These are phyloP conservation scores for Vitellaria paradoxa DNA, from an alignment of 179 eudicot species.

Conservation along the genomic window DNA sequence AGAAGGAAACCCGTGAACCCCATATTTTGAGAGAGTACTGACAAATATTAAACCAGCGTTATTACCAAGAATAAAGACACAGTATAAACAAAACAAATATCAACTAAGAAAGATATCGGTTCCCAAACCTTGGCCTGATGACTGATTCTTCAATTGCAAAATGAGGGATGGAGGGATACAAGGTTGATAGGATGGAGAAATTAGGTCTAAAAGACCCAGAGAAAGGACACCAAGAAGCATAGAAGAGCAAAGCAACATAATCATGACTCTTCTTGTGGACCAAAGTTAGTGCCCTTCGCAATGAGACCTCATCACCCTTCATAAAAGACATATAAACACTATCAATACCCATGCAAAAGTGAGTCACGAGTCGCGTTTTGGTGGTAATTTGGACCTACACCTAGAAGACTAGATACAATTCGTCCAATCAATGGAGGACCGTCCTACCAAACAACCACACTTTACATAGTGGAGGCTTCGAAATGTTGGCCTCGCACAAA, in stretches of 20 bases:
- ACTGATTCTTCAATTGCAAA: constrained; percentile 84
- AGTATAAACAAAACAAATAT: background rate
- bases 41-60: constrained; percentile 16
- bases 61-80: background rate
- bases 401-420: background rate
- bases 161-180: constrained; percentile 85
- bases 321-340: constrained; percentile 12
- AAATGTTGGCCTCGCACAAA: too few relatives aligned
- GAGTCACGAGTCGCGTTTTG: background rate
- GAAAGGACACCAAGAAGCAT: constrained; percentile 98
- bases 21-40: constrained; percentile 90
- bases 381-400: background rate
- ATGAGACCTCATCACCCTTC: constrained; percentile 80
- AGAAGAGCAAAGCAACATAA: constrained; percentile 83
- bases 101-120: background rate
- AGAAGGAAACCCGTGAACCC: constrained; percentile 94
- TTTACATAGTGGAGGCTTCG: too few relatives aligned
- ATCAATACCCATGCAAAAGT: constrained; percentile 13
- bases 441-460: too few relatives aligned
- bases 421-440: background rate
- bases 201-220: constrained; percentile 70
- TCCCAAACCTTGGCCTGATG: constrained; percentile 81
- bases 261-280: constrained; percentile 49
- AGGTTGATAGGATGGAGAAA: constrained; percentile 62
- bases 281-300: constrained; percentile 69